Evolutionary conservation across 148 eudicot species (phyloP), one percentile per base, ranked within the genome.

Genomic region (Heliamphora exappendiculata): DNA sequence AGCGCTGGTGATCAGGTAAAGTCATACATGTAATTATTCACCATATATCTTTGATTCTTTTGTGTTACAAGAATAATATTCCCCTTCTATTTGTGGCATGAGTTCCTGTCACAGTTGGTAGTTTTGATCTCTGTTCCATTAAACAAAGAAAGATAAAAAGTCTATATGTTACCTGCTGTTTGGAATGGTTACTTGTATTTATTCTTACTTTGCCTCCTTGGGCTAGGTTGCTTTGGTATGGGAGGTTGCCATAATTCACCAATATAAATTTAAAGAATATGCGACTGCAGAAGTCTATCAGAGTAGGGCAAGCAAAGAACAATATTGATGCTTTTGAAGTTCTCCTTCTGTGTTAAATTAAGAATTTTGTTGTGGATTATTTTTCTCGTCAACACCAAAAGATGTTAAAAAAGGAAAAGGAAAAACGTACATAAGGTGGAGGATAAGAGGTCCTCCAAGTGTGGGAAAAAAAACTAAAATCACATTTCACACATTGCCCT

Each of bases 1-100:
- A 67, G 76, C 80, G 70, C 76, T 72, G 87, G 78, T 7, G 76
- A 59, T 64, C 87, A 78, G 78, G 89, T 84, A 77, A 71, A 50
- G 70, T 50, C 12, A 1, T 58, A 20, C 20, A 44, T 17, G 26
- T 54, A 64, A 13, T 24, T 54, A 6, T 73, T 65, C 22, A 3
- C 33, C 13, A 26, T 55, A 28, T 73, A 26, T 3, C 5, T 20
- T 57, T 34, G 50, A 34, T 55, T 69, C 67, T 31, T 69, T 58
- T 7, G 55, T 34, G 16, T 76, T 16, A 7, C 24, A 65, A 55
- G 44, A 66, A 69, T n/a, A 8, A 28, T 34, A 53, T 39, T 5
- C 20, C 31, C 41, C 29, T n/a, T 34, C 60, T 42, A 28, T 22
- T 36, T 12, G 59, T 11, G 12, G 59, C 14, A 1, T 14, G 36